Percentiles rank a stretch among this genome's conserved stretches.
These are phyloP conservation scores for Aspergillus niger DNA, from an alignment of 2,329 filamentous ascomycete genomes.

Conservation along the genomic window DNA sequence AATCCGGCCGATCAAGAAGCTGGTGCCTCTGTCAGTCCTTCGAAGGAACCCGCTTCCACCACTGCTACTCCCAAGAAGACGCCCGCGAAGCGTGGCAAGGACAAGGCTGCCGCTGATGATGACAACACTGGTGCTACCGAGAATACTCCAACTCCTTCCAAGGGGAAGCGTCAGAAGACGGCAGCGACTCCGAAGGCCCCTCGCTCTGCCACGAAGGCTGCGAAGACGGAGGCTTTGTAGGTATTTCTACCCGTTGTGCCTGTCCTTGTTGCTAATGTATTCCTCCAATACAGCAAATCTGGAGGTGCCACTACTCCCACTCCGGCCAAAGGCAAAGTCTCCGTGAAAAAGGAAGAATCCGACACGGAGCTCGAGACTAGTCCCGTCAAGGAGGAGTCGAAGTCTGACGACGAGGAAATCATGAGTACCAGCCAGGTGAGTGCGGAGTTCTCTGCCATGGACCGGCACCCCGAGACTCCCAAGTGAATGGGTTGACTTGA, in stretches of 20 bases:
- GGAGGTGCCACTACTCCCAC: neutral
- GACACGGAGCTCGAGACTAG: too few relatives aligned
- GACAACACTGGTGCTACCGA: conserved; percentile 9
- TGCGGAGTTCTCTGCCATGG: conserved; percentile 17
- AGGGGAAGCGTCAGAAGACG: conserved; percentile 28
- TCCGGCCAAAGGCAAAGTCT: neutral
- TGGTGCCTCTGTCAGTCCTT: neutral
- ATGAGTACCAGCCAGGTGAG: conserved; percentile 15
- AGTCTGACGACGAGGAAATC: conserved; percentile 10
- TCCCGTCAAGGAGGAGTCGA: neutral
- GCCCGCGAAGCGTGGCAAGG: conserved; percentile 27
- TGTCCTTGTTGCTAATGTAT: neutral
- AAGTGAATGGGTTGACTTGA: too few relatives aligned
- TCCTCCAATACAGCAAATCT: too few relatives aligned
- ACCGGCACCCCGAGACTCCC: neutral
- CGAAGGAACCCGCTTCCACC: neutral
- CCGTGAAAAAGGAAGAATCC: neutral
- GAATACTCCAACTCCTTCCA: conserved; percentile 12
- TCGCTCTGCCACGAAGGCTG: conserved; percentile 9
- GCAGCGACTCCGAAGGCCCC: conserved; percentile 21
- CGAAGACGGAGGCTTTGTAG: neutral
- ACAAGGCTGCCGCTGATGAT: conserved; percentile 4
- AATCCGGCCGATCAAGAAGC: neutral
- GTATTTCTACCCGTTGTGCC: neutral
- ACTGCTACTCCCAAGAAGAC: conserved; percentile 21